Percentiles rank a stretch among this genome's conserved stretches.
These are phyloP conservation scores for Saccharomycopsis selenospora DNA, from an alignment of 805 yeast species.

Conservation along the genomic window DNA sequence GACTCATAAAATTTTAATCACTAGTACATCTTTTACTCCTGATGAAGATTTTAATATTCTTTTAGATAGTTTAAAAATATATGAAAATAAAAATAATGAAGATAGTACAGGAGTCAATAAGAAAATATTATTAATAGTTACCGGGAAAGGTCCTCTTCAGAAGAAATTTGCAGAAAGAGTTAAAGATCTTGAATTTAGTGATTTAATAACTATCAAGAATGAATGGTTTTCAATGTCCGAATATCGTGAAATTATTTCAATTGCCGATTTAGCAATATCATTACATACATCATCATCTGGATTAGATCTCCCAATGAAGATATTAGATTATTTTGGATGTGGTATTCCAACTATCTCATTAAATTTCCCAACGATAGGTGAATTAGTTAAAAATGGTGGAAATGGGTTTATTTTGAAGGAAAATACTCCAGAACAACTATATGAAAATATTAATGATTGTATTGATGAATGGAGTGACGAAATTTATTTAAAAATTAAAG, in stretches of 20 bases:
- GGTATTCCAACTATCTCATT: conserved; percentile 87
- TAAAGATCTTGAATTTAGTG: conserved; percentile 32
- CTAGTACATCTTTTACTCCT: conserved; percentile 91
- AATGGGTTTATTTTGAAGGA: conserved; percentile 61
- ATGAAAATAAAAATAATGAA: conserved; percentile 34
- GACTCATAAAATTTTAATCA: conserved; percentile 59
- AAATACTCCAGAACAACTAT: conserved; percentile 34
- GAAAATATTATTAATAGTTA: conserved; percentile 60
- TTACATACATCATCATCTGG: conserved; percentile 91
- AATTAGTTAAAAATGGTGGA: conserved; percentile 57
- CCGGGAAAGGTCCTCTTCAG: conserved; percentile 92
- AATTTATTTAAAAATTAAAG: conserved; percentile 37
- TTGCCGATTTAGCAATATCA: conserved; percentile 85
- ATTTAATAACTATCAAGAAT: conserved; percentile 48
- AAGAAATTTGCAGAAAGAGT: conserved; percentile 44
- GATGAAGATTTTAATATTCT: conserved; percentile 82
- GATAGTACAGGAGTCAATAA: conserved; percentile 32
- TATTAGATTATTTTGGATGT: conserved; percentile 91
- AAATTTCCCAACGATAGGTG: conserved; percentile 68
- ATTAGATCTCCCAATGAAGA: conserved; percentile 93
- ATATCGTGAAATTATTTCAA: conserved; percentile 66
- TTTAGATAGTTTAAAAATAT: conserved; percentile 56
- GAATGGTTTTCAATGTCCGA: conserved; percentile 76
- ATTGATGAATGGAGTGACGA: conserved; percentile 26
- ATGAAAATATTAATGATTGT: conserved; percentile 33